Evolutionary conservation across 345 rosid genomes (phyloP), one percentile per base, ranked within the genome.

Genomic region (Eucalyptus paniculata): DNA sequence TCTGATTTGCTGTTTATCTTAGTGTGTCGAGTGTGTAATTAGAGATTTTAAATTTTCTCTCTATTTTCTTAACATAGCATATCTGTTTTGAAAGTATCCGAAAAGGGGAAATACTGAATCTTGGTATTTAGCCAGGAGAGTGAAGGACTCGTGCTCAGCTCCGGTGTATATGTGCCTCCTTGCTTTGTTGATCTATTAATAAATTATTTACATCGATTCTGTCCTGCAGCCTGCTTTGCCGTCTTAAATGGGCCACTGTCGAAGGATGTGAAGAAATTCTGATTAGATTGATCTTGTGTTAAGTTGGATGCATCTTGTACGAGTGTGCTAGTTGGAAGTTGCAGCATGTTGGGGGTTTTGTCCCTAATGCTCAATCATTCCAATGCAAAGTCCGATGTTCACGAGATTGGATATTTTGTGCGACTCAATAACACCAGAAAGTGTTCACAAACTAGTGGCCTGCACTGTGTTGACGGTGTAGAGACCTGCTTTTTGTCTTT

Each of bases 271-370:
- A 83, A 83, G 87, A 88, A 47, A 58, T 34, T 83, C 26, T 28
- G 44, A 80, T 82, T 45, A 50, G 65, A 49, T 77, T 14, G 85
- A n/a, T 37, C 19, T 83, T 65, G 50, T 19, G 60, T 54, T 49
- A 13, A 65, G 87, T 60, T 83, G 88, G 45, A 90, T 90, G 91
- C 89, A 47, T 47, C 21, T 86, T 87, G 50, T 45, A 42, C 77
- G 10, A 88, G 80, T 21, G 15, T 23, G 44, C 53, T 86, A 47
- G 56, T 50, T 87, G 91, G 89, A 83, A 85, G 87, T 85, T 88
- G 97, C 97, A 95, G 97, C 92, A 97, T 97, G 99, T 94, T 96
- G 95, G 92, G 91, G 89, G 91, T 86, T 91, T 91, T 92, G 91
- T 91, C 93, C 92, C 87, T 90, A 89, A 92, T 91, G 91, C 94